Base-by-base conservation (phyloP, 306 rosid genomes). In the Cicer cuneatum region DNA sequence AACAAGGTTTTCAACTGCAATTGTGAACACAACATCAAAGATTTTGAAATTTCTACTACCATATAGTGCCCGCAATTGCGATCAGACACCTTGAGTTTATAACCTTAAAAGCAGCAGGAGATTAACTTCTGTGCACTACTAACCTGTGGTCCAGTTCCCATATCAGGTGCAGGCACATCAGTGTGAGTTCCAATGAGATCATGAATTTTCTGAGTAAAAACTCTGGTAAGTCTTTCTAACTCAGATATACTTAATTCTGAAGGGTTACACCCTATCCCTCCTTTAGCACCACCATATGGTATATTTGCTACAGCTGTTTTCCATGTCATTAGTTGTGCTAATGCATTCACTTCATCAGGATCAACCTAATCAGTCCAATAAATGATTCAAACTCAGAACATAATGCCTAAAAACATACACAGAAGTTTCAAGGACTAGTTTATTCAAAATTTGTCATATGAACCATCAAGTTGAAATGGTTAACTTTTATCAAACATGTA, bases 71-170 rank as follows among this genome's bases (percentile, higher is more conserved):
- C 5, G 5, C 5, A 29, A 29, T 29, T 29, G 35, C 35, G 5
- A 29, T 29, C 35, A 29, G 5, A 29, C 35, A 29, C 35, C 35
- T 29, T 29, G 35, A 29, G 35, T 29, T 29, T 29, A 29, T 29
- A 29, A 29, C 4, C 35, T 29, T 29, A 3, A 29, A 29, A 29
- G 4, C 35, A 29, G 35, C 3, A 29, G 35, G 35, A 29, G 35
- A 29, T 29, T 29, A 29, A 29, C 46, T 33, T 8, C 38, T 39
- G n/a, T 12, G 68, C 6, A 42, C n/a, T 62, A 68, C 66, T 52
- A 21, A 92, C 98, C 98, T 92, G 98, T 45, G 98, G 91, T 70
- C 97, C 96, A 3, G 98, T 93, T 58, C 98, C 98, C 98, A 93
- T 93, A 75, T 93, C 98, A 5, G 98, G 98, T 45, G 98, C 98